Evolutionary conservation across 805 yeast genomes (phyloP).

Genomic region (Hanseniaspora clermontiae): DNA sequence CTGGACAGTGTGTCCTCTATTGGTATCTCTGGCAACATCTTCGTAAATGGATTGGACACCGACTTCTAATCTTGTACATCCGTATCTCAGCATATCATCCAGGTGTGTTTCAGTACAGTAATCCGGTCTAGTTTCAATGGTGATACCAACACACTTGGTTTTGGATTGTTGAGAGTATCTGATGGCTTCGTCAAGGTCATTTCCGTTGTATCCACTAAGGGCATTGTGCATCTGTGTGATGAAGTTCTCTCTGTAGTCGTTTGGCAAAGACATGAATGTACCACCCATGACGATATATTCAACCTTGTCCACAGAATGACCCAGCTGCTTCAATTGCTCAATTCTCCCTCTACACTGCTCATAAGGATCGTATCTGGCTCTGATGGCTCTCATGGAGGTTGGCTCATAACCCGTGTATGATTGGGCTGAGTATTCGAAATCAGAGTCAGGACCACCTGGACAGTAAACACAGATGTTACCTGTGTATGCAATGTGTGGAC

Average conservation of each 20-base stretch:
- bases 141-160: conserved; percentile 96
- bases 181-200: conserved; percentile 80
- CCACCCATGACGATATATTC: conserved; percentile 99
- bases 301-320: conserved; percentile 93
- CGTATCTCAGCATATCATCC: conserved; percentile 89
- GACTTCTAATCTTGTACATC: conserved; percentile 91
- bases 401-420: conserved; percentile 98
- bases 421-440: conserved; percentile 94
- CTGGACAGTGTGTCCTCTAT: conserved; percentile 93
- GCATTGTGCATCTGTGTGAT: conserved; percentile 90
- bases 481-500: conserved; percentile 97
- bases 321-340: conserved; percentile 87
- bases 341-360: conserved; percentile 97
- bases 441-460: conserved; percentile 98
- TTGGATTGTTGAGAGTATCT: conserved; percentile 81
- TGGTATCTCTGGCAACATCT: conserved; percentile 96
- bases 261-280: conserved; percentile 89
- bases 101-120: conserved; percentile 93
- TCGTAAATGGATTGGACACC: conserved; percentile 97
- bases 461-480: conserved; percentile 97
- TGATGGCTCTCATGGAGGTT: conserved; percentile 96
- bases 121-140: conserved; percentile 96
- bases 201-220: conserved; percentile 79
- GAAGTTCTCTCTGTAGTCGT: conserved; percentile 78
- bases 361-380: conserved; percentile 96